Evolutionary conservation across 139 green algal genomes (phyloP).

Genomic region (Marvania coccoides): DNA sequence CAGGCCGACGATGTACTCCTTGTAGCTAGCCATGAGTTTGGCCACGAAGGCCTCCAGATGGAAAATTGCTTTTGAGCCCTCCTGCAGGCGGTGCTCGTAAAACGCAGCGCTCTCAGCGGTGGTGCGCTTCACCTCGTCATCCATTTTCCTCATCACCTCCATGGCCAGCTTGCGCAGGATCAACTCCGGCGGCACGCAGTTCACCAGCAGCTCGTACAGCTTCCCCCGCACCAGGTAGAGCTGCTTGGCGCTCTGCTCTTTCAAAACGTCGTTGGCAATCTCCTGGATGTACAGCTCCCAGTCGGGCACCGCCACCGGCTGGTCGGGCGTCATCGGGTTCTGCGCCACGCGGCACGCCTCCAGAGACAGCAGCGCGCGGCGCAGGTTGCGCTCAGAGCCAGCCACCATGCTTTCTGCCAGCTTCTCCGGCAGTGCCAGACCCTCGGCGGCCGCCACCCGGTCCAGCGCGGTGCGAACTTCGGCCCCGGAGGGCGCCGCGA

Average conservation of each 20-base stretch:
- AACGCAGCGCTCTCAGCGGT: constrained; percentile 44
- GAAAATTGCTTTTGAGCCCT: constrained; percentile 91
- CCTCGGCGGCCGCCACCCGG: constrained; percentile 67
- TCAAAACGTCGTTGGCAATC: constrained; percentile 74
- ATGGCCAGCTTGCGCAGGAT: constrained; percentile 51
- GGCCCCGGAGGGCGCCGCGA: constrained; percentile 61
- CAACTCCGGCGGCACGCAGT: constrained; percentile 90
- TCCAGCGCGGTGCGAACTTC: constrained; percentile 59
- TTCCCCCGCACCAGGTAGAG: constrained; percentile 78
- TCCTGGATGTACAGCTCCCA: constrained; percentile 92
- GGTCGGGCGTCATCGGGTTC: constrained; percentile 55
- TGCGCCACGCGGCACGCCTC: constrained; percentile 64
- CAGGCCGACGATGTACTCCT: constrained; percentile 51
- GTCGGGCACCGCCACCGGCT: constrained; percentile 61
- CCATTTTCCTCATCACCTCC: constrained; percentile 81
- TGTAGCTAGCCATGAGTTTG: constrained; percentile 90
- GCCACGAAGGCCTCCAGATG: constrained; percentile 97
- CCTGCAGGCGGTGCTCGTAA: constrained; percentile 86
- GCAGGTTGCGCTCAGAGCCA: constrained; percentile 67
- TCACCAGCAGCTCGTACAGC: constrained; percentile 94
- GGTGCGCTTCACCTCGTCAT: constrained; percentile 81
- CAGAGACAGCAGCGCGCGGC: constrained; percentile 82
- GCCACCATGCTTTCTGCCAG: constrained; percentile 58
- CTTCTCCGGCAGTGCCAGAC: constrained; percentile 49
- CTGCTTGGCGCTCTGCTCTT: constrained; percentile 82